Evolutionary conservation across 1,284 basidiomycete genomes (phyloP).

Genomic region (Porodaedalea pini): DNA sequence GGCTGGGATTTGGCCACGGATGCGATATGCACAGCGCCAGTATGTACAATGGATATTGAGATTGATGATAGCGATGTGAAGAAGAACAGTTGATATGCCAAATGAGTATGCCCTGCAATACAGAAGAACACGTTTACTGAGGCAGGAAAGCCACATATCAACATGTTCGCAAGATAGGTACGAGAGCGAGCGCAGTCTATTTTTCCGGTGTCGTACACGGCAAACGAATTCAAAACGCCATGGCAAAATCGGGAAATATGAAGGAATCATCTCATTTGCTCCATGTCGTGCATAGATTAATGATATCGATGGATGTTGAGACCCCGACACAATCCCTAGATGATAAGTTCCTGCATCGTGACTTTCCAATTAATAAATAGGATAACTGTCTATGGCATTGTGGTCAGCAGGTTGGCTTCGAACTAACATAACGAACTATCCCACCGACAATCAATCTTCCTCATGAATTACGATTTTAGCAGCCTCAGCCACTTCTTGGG

Average conservation of each 20-base stretch:
- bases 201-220: background rate
- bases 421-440: background rate
- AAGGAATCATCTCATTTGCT: no score
- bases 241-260: background rate
- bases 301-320: no score
- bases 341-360: no score
- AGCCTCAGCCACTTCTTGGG: slow-evolving; percentile 19
- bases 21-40: slow-evolving; percentile 13
- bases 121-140: background rate
- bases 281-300: no score
- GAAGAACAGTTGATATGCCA: slow-evolving; percentile 1
- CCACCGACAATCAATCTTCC: slow-evolving; percentile 21
- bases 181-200: no score
- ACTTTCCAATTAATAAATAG: no score
- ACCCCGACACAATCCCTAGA: no score
- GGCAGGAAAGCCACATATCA: background rate
- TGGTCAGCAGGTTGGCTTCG: background rate
- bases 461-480: slow-evolving; percentile 27
- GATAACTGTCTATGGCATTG: no score
- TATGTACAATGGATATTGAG: slow-evolving; percentile 4
- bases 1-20: slow-evolving; percentile 18
- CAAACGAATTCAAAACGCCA: background rate
- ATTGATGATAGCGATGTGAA: slow-evolving; percentile 2
- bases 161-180: background rate
- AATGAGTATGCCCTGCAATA: background rate